Conservation (phyloP, 2,329 filamentous ascomycete species). For the Metarhizium brunneum region DNA sequence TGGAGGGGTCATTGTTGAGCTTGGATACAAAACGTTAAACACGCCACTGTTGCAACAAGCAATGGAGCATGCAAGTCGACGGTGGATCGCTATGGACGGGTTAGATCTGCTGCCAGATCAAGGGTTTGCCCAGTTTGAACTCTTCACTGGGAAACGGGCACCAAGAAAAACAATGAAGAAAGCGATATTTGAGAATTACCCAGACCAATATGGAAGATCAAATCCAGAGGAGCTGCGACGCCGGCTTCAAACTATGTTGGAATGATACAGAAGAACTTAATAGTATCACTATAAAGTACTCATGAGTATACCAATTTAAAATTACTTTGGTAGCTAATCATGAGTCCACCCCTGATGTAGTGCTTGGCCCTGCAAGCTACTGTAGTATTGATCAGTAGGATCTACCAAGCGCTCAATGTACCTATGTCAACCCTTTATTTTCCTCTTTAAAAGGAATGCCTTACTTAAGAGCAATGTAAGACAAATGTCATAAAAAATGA, state of each 20-base stretch:
- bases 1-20: constrained; percentile 67
- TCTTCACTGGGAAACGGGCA: constrained; percentile 56
- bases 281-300: background rate
- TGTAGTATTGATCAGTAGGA: too few species aligned
- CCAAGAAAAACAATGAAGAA: constrained; percentile 58
- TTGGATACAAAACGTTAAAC: constrained; percentile 64
- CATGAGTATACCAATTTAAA: too few species aligned
- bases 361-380: too few species aligned
- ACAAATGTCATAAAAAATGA: too few species aligned
- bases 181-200: constrained; percentile 44
- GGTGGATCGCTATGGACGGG: constrained; percentile 70
- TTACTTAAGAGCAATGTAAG: too few species aligned
- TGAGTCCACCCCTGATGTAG: too few species aligned
- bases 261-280: constrained; percentile 1
- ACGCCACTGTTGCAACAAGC: constrained; percentile 65
- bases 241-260: constrained; percentile 16
- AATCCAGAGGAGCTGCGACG: constrained; percentile 30
- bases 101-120: constrained; percentile 70
- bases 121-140: constrained; percentile 72
- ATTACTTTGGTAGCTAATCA: too few species aligned
- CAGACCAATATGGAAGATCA: constrained; percentile 29
- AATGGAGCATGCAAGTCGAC: constrained; percentile 44
- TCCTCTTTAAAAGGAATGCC: too few species aligned
- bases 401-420: too few species aligned
- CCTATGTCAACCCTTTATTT: too few species aligned